Evolutionary conservation across 257 asterid genomes (phyloP), one percentile per base, ranked within the genome.

Genomic region (Prunella vulgaris): DNA sequence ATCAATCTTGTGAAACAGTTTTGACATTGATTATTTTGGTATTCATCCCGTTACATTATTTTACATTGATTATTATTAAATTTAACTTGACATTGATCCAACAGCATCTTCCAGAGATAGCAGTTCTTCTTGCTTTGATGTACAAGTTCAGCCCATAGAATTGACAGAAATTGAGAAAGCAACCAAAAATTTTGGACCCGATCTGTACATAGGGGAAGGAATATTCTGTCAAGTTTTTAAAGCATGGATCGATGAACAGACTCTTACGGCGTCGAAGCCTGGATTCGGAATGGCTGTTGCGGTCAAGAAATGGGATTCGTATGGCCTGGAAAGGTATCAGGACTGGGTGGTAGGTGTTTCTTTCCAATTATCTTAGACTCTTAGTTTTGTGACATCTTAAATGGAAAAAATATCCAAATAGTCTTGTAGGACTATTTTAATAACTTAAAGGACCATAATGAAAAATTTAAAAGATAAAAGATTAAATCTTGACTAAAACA

Each of bases 341-440:
- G 71, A 64, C 25, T 72, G 77, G 77, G 7, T 22, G 77, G 77
- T 72, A 63, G 48, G 71, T n/a, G n/a, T n/a, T n/a, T n/a, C n/a
- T n/a, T n/a, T n/a, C n/a, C n/a, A n/a, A n/a, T n/a, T n/a, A n/a
- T n/a, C n/a, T n/a, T n/a, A n/a, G n/a, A n/a, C n/a, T n/a, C n/a
- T n/a, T n/a, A n/a, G n/a, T n/a, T n/a, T n/a, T n/a, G n/a, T n/a
- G n/a, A n/a, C n/a, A n/a, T n/a, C n/a, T n/a, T n/a, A n/a, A n/a
- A n/a, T n/a, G n/a, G n/a, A n/a, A n/a, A n/a, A n/a, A n/a, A n/a
- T n/a, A n/a, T n/a, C n/a, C n/a, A n/a, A n/a, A n/a, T n/a, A n/a
- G n/a, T n/a, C n/a, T n/a, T n/a, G n/a, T n/a, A n/a, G n/a, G n/a
- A n/a, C n/a, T n/a, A n/a, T n/a, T n/a, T n/a, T n/a, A n/a, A n/a